Evolutionary conservation across 306 rosid species (phyloP), one percentile per base, ranked within the genome.

Genomic region (Hippophae rhamnoides): DNA sequence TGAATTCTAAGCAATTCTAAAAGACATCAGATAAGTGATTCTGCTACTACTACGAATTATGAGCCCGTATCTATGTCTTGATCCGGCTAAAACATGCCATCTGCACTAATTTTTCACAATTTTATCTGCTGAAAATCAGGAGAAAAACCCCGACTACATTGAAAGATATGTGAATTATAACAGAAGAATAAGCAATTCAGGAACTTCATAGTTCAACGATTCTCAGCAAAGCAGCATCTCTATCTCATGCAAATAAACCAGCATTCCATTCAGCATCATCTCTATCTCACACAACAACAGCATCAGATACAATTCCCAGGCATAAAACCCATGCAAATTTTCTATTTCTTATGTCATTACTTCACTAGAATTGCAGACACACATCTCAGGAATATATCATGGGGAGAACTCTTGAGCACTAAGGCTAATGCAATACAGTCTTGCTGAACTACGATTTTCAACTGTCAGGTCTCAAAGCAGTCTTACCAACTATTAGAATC

Each of bases 401-500:
- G 71, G 86, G 12, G 62, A 73, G 73, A 82, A 66, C 90, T 75
- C 71, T 76, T 69, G 75, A 84, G 83, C 74, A 69, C 95, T 74
- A 82, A 74, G 96, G 80, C 78, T 82, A 74, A 76, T 70, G 77
- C 75, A 80, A 78, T 57, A 79, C 56, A 82, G 84, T 78, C 90
- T 88, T 72, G 72, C 79, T 72, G 63, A 75, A 80, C 86, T 76
- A 82, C 69, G 75, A 78, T 75, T 79, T 83, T 78, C 64, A 73
- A 80, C 79, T 83, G 71, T 80, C 78, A 85, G 83, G 82, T 78
- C 96, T 87, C 83, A 81, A 83, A 85, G 98, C 96, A 85, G 73
- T 84, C 99, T 93, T 93, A 93, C 99, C 99, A 88, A 93, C 97
- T 86, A 82, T 78, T 73, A 93, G 86, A 86, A 93, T 92, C 94